These are phyloP conservation scores for Lactifluus subvellereus DNA, from an alignment of 768 basidiomycete species.

Conservation along the genomic window DNA sequence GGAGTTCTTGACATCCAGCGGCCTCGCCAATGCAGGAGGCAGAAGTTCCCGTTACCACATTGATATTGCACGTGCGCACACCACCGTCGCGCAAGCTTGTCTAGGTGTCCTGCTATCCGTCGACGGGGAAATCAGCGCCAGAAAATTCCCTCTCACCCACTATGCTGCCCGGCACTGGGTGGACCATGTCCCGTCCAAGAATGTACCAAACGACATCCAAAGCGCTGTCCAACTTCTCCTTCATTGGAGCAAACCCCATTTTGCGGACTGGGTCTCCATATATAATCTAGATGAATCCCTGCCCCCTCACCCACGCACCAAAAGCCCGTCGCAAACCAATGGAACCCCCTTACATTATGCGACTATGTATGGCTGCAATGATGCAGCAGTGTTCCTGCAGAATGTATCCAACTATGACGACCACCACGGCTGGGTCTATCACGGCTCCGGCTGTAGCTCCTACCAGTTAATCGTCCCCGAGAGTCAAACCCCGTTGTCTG, in stretches of 20 bases:
- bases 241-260: neutral
- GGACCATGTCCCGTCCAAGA: neutral
- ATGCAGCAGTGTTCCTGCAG: too few relatives aligned
- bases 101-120: neutral
- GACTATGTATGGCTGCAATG: neutral
- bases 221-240: neutral
- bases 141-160: neutral
- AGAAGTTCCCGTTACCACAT: neutral
- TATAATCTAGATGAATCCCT: neutral
- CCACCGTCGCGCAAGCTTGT: neutral
- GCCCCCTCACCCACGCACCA: neutral
- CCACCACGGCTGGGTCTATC: too few relatives aligned
- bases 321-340: neutral
- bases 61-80: neutral
- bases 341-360: neutral
- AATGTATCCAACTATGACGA: too few relatives aligned
- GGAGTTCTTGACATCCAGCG: neutral
- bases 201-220: neutral
- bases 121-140: neutral
- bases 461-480: too few relatives aligned
- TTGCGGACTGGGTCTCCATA: neutral
- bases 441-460: too few relatives aligned
- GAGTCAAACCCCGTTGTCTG: neutral
- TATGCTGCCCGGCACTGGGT: neutral
- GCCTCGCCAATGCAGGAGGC: neutral